A percentile compares a stretch with the other conserved stretches of the same genome.
phyloP scores from a whole-genome alignment of 441 rosid genomes.

The Gossypium gossypioides region DNA sequence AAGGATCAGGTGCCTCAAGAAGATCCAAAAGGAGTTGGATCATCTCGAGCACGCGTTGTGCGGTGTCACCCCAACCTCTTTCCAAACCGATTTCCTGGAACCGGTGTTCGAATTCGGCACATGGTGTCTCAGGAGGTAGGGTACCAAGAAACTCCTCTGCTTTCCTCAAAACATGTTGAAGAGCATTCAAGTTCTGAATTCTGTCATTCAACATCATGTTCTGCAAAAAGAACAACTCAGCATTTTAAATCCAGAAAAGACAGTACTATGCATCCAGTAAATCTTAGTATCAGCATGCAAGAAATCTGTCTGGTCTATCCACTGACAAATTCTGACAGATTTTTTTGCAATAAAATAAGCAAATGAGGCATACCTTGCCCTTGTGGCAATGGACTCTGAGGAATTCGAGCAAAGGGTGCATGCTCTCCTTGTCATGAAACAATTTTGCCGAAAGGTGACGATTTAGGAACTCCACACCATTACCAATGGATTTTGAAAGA shows the following conservation, averaged over 20 bases:
- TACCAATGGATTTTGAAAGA: conserved; percentile 59
- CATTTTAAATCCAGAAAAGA: not conserved
- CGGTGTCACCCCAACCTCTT: conserved; percentile 72
- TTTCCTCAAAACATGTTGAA: conserved; percentile 62
- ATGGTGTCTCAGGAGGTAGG: conserved; percentile 39
- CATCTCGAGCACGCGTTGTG: conserved; percentile 61
- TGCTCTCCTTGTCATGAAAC: conserved; percentile 74
- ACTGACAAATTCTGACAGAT: not conserved
- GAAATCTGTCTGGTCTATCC: conserved; percentile 1
- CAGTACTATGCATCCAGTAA: not conserved
- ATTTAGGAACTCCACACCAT: conserved; percentile 75
- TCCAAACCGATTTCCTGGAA: conserved; percentile 74
- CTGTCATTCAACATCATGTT: conserved; percentile 71
- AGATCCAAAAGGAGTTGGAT: conserved; percentile 69
- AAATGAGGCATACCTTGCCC: conserved; percentile 44
- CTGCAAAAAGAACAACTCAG: conserved; percentile 31
- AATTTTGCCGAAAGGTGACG: conserved; percentile 73
- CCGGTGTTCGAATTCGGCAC: conserved; percentile 38
- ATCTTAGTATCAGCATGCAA: not conserved
- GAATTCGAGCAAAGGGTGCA: conserved; percentile 67
- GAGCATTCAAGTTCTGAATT: conserved; percentile 47
- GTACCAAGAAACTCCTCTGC: conserved; percentile 59
- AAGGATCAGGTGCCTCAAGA: conserved; percentile 78
- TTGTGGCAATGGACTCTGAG: conserved; percentile 62
- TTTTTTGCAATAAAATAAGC: not conserved